A percentile compares a stretch with the other conserved stretches of the same genome.
phyloP scores from a whole-genome alignment of 108 stramenopile species.

The Licmophora abbreviata region DNA sequence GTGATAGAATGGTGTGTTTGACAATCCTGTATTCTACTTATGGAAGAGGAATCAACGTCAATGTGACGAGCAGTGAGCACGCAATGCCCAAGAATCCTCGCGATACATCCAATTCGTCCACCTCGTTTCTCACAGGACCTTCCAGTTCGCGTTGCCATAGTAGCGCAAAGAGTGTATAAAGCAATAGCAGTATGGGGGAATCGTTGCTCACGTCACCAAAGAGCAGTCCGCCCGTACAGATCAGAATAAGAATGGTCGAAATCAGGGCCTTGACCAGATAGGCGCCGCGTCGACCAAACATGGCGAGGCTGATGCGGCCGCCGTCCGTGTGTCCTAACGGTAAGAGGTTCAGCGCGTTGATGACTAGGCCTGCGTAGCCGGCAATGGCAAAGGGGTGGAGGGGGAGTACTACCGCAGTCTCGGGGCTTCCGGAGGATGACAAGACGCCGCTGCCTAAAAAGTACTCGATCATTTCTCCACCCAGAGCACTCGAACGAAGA shows the following conservation, averaged over 20 bases:
- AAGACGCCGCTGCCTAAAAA: constrained; percentile 36
- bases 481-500: constrained; percentile 38
- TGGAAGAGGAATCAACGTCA: constrained; percentile 35
- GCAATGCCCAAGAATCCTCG: constrained; percentile 45
- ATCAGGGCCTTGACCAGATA: constrained; percentile 41
- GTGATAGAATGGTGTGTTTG: no score
- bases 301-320: constrained; percentile 49
- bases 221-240: constrained; percentile 40
- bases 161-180: constrained; percentile 39
- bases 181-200: constrained; percentile 41
- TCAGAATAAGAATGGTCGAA: constrained; percentile 31
- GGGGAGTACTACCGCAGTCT: constrained; percentile 24
- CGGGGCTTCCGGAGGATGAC: constrained; percentile 13
- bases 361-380: constrained; percentile 40
- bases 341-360: constrained; percentile 43
- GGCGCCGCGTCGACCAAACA: constrained; percentile 63
- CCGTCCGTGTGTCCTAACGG: constrained; percentile 74
- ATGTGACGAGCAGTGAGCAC: constrained; percentile 27
- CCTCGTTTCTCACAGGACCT: constrained; percentile 52
- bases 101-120: constrained; percentile 44
- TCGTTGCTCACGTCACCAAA: constrained; percentile 55
- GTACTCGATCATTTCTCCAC: constrained; percentile 42
- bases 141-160: constrained; percentile 66
- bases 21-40: not conserved
- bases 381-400: constrained; percentile 53